Conservation (phyloP, 106 monocot genomes). For the Acanthochlamys bracteata region DNA sequence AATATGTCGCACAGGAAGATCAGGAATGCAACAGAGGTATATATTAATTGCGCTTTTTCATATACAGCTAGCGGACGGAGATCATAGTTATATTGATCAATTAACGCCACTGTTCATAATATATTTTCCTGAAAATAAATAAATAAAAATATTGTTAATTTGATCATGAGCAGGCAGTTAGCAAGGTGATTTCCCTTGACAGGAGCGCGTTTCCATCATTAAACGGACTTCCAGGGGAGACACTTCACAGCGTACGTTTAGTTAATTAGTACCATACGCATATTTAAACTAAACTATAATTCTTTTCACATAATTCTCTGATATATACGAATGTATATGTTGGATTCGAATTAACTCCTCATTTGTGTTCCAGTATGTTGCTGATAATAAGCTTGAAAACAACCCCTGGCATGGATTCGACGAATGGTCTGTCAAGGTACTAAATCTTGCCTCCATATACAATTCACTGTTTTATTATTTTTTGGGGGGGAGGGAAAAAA, state of each 20-base stretch:
- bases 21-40: slow-evolving; percentile 91
- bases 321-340: too few species aligned
- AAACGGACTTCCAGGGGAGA: slow-evolving; percentile 66
- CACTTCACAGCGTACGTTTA: slow-evolving; percentile 82
- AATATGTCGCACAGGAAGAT: slow-evolving; percentile 89
- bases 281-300: too few species aligned
- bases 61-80: too few species aligned
- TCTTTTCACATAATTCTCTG: too few species aligned
- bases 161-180: slow-evolving; percentile 49
- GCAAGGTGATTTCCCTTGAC: slow-evolving; percentile 80
- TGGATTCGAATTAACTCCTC: too few species aligned
- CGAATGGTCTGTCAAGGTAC: slow-evolving; percentile 81
- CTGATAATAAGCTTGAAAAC: slow-evolving; percentile 73
- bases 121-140: too few species aligned
- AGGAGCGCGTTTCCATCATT: slow-evolving; percentile 77
- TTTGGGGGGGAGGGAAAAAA: too few species aligned
- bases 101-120: too few species aligned
- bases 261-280: too few species aligned
- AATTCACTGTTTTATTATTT: too few species aligned
- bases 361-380: slow-evolving; percentile 58
- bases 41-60: not conserved
- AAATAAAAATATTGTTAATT: not conserved
- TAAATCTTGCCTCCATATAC: too few species aligned
- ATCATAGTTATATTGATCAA: too few species aligned
- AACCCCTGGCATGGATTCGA: slow-evolving; percentile 89